A percentile compares a stretch with the other conserved stretches of the same genome.
Conservation (phyloP, 768 basidiomycete genomes). For the Trametes villosa region DNA sequence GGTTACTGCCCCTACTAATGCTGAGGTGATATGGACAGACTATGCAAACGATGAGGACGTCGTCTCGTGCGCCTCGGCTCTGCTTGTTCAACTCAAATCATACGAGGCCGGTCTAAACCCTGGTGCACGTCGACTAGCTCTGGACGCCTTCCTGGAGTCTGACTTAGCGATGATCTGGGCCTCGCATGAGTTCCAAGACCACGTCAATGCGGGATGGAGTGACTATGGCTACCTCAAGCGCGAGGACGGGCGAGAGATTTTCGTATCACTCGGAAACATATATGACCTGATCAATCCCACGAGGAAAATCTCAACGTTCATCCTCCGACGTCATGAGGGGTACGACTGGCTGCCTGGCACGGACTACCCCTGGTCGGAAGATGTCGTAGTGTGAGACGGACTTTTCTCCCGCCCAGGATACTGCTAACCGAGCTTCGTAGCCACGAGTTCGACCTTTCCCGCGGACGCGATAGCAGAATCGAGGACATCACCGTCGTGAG, state of each 20-base stretch:
- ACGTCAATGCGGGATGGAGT: constrained; percentile 3
- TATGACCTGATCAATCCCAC: constrained; percentile 10
- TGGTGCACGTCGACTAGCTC: background rate
- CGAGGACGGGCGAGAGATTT: background rate
- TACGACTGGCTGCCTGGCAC: constrained; percentile 4
- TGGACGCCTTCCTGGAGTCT: background rate
- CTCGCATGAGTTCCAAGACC: constrained; percentile 10
- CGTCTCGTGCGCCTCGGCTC: background rate
- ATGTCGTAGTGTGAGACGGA: background rate
- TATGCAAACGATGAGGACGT: constrained; percentile 15
- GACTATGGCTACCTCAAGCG: constrained; percentile 16
- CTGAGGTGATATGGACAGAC: background rate
- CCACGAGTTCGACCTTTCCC: background rate
- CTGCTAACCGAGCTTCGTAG: background rate
- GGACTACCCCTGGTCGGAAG: constrained; percentile 10
- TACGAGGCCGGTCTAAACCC: background rate
- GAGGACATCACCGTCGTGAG: constrained; percentile 16
- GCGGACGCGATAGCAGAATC: background rate
- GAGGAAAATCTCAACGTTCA: constrained; percentile 9
- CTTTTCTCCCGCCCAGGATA: background rate
- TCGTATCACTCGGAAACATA: constrained; percentile 8
- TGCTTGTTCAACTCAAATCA: background rate
- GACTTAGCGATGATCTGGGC: constrained; percentile 11
- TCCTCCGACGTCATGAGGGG: background rate
- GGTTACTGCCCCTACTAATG: background rate